Conservation (phyloP, 495 filamentous ascomycete species). For the Glutinoglossum americanum region DNA sequence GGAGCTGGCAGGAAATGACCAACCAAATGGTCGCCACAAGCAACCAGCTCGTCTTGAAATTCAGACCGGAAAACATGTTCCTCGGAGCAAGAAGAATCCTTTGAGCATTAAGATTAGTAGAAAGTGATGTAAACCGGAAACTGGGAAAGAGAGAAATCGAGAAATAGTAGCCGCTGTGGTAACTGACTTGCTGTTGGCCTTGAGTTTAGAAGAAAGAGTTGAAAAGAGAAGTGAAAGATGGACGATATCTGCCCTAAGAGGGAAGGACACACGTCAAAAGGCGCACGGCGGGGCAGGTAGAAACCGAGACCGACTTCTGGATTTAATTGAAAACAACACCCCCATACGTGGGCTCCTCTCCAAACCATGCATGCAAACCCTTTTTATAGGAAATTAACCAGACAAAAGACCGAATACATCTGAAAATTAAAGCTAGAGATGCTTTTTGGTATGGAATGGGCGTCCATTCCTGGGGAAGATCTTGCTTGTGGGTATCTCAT, state of each 20-base stretch:
- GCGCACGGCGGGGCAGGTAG: background rate
- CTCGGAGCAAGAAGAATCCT: background rate
- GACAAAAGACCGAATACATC: background rate
- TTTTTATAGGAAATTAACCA: background rate
- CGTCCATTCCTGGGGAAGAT: background rate
- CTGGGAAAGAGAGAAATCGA: background rate
- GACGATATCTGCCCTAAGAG: background rate
- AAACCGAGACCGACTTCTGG: background rate
- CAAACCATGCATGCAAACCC: background rate
- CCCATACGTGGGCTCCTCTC: background rate
- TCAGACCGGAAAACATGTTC: background rate
- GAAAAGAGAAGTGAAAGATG: background rate
- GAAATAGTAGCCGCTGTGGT: background rate
- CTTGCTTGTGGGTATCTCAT: too few relatives aligned
- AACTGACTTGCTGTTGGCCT: background rate
- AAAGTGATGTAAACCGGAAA: background rate
- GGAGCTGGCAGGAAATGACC: background rate
- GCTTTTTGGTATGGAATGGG: background rate
- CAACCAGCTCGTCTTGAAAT: background rate
- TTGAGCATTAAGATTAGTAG: background rate
- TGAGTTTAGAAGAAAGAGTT: background rate
- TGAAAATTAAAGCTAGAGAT: too few relatives aligned
- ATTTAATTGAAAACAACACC: background rate
- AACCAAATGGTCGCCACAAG: background rate
- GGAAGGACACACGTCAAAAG: background rate